A percentile compares a stretch with the other conserved stretches of the same genome.
phyloP scores from a whole-genome alignment of 768 basidiomycete genomes.

The Fibroporia radiculosa region DNA sequence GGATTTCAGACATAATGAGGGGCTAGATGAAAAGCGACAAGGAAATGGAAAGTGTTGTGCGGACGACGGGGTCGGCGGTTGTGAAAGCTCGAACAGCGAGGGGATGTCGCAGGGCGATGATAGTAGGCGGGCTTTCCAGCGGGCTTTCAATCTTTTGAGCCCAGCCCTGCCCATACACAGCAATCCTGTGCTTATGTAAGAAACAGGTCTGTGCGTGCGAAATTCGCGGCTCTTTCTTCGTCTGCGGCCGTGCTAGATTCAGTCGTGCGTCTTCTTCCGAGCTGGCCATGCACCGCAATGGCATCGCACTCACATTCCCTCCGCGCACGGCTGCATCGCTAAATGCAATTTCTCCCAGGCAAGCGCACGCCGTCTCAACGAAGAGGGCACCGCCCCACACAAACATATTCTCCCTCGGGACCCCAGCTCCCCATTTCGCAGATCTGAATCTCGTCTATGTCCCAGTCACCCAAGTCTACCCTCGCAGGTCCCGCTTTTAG shows the following conservation, averaged over 20 bases:
- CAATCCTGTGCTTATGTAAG: constrained; percentile 9
- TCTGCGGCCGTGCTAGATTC: too few species aligned
- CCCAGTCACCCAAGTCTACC: constrained; percentile 47
- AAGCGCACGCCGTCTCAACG: not conserved
- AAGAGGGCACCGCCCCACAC: constrained; percentile 15
- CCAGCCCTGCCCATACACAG: constrained; percentile 11
- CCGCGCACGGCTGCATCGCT: not conserved
- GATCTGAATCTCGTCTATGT: constrained; percentile 50
- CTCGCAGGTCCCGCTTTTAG: constrained; percentile 16
- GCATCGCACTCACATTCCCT: too few species aligned
- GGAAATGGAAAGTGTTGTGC: not conserved
- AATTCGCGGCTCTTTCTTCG: not conserved
- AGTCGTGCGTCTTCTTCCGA: too few species aligned
- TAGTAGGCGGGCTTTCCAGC: constrained; percentile 19
- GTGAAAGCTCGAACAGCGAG: constrained; percentile 8
- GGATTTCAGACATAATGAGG: constrained; percentile 82
- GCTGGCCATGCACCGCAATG: too few species aligned
- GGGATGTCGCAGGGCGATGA: constrained; percentile 8
- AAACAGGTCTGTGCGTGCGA: constrained; percentile 19
- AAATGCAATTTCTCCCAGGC: not conserved
- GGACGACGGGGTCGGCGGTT: constrained; percentile 4
- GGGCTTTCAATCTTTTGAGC: constrained; percentile 11
- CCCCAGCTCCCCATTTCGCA: constrained; percentile 69
- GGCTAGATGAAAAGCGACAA: constrained; percentile 3
- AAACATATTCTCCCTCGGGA: constrained; percentile 52